phyloP scores from a whole-genome alignment of 163 green algal genomes.

The Botryococcus braunii region DNA sequence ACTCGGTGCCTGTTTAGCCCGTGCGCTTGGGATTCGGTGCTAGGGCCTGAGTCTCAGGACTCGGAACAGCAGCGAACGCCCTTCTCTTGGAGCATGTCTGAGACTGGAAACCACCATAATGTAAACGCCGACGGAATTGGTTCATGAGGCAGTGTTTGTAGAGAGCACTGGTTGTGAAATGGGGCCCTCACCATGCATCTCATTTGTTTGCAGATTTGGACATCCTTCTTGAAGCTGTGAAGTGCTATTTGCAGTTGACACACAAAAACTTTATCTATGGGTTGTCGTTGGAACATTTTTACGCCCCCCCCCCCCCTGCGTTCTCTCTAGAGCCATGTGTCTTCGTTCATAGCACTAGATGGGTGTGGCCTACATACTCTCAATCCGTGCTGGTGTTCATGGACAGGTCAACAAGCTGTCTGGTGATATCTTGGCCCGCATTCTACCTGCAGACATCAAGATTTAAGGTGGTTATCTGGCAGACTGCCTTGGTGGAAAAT shows the following conservation, averaged over 20 bases:
- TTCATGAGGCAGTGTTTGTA: too few relatives aligned
- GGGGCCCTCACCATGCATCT: too few relatives aligned
- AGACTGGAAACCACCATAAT: too few relatives aligned
- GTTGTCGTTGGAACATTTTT: background rate
- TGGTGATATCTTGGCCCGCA: conserved; percentile 73
- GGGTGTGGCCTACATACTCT: background rate
- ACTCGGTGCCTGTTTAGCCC: too few relatives aligned
- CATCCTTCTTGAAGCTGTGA: background rate
- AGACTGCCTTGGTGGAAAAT: background rate
- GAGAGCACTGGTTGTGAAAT: too few relatives aligned
- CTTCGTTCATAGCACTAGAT: background rate
- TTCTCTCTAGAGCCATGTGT: background rate
- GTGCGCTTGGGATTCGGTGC: too few relatives aligned
- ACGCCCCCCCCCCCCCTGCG: background rate
- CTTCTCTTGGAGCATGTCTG: too few relatives aligned
- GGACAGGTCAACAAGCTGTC: conserved; percentile 75
- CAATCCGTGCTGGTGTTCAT: background rate
- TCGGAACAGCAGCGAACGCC: too few relatives aligned
- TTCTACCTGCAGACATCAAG: conserved; percentile 77
- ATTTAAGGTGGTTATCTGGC: conserved; percentile 22
- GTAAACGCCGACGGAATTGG: too few relatives aligned
- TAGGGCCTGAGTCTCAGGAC: too few relatives aligned
- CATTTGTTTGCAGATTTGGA: too few relatives aligned
- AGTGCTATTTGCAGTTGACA: background rate
- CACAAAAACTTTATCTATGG: background rate